A percentile compares a stretch with the other conserved stretches of the same genome.
Evolutionary conservation across 176 grass and related monocot genomes (phyloP).

Genomic region (sorghum (Sorghum bicolor)): DNA sequence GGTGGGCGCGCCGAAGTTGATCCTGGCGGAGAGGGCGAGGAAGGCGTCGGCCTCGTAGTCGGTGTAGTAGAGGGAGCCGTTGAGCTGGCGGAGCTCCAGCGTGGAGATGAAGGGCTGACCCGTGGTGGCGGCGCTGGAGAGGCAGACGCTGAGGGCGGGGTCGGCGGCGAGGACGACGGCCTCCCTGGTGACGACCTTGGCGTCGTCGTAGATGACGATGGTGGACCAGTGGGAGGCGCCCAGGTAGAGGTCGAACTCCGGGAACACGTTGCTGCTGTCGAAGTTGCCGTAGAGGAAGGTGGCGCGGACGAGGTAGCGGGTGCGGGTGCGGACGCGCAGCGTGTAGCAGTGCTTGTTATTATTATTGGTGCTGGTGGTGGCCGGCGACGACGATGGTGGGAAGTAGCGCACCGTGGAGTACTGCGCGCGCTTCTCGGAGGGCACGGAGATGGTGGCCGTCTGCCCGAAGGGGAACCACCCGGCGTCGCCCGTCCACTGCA

Average conservation of each 20-base stretch:
- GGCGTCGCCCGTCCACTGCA: conserved; percentile 56
- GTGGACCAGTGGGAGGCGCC: conserved; percentile 64
- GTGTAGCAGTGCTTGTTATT: conserved; percentile 60
- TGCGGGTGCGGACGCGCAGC: conserved; percentile 41
- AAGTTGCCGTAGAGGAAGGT: conserved; percentile 80
- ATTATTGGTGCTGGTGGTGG: neutral
- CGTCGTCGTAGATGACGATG: conserved; percentile 65
- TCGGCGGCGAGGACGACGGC: conserved; percentile 43
- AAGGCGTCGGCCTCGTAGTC: conserved; percentile 57
- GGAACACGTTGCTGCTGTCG: conserved; percentile 71
- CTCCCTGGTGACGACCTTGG: conserved; percentile 49
- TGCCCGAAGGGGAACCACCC: neutral
- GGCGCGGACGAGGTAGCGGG: conserved; percentile 58
- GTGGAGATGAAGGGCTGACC: conserved; percentile 65
- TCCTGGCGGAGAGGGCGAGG: conserved; percentile 57
- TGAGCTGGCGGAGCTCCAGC: conserved; percentile 63
- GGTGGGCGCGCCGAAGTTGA: conserved; percentile 75
- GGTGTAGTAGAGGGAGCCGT: conserved; percentile 75
- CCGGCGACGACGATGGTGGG: neutral
- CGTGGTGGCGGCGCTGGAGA: conserved; percentile 55
- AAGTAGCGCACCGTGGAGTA: conserved; percentile 59
- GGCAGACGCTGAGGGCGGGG: conserved; percentile 42
- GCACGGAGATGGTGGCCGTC: conserved; percentile 32
- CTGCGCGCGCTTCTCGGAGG: conserved; percentile 41
- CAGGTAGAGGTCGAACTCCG: conserved; percentile 75